Evolutionary conservation across 345 rosid genomes (phyloP), one percentile per base, ranked within the genome.

Genomic region (Nasturtium officinale): DNA sequence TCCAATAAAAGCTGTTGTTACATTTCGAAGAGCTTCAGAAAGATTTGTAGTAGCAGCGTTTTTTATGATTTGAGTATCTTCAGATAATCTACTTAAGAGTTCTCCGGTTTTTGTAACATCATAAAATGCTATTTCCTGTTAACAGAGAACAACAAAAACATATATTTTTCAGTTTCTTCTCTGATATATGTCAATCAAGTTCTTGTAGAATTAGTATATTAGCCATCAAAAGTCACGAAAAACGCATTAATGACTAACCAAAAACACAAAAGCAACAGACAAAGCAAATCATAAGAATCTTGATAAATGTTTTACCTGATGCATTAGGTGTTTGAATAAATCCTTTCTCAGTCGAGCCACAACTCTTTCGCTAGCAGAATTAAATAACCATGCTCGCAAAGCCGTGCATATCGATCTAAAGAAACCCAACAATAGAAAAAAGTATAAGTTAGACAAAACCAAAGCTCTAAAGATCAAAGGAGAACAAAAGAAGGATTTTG

Each of bases 31-130:
- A 18, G 91, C 86, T 81, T 87, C 87, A 18, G 87, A 85, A 46
- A 87, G 91, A 79, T 85, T 87, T 13, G 89, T 74, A 4, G 91
- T 87, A 68, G 91, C 91, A 67, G 91, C 91, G 76, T 87, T 87
- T 67, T 87, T 85, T 21, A 87, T 87, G 43, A 87, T 85, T 69
- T 87, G 91, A 0, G 91, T 87, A 66, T 87, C 89, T 78, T 87
- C 89, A 0, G 89, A 85, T 33, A 87, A 77, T 76, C 91, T 82
- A 71, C 89, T 87, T 33, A 87, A 79, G 71, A 87, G 87, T 71
- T 87, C 91, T 35, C 91, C 91, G 2, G 91, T 87, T 71, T 87
- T 65, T 25, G 89, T 83, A 48, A 87, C 89, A 79, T 83, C 89
- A 73, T 46, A 87, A 77, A 87, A 87, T 52, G 87, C 89, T 60